Base-by-base conservation (phyloP, 179 eudicot genomes). In the Sideroxylon spinosum region DNA sequence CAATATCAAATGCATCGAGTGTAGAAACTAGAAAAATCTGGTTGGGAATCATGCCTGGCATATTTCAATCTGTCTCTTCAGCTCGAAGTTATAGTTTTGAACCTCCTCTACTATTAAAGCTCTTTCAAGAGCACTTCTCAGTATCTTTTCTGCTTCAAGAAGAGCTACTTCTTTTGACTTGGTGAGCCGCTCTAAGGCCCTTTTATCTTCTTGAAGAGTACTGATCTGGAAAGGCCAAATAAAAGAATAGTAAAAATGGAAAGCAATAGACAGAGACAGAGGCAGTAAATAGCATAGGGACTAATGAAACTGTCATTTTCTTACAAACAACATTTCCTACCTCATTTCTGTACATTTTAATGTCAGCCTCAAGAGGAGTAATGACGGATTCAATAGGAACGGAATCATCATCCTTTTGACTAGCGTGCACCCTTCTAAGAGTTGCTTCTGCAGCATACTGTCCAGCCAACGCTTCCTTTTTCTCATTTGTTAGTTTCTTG, bases 361-460 rank as follows among this genome's bases (percentile, higher is more conserved):
- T 87, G 26, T 94, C 90, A 70, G 99, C 92, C 80, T 96, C 99
- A 9, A 94, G 91, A 80, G 99, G 98, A 61, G 98, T 93, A 69
- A 96, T 80, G 76, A 96, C 73, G 10, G 94, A 86, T 46, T 91
- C 98, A 69, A 96, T 77, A 50, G 97, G 97, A 50, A 88, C 64
- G 59, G 83, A 79, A 66, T 89, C 89, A 53, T 91, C 90, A 29
- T 94, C 97, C 81, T 89, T 94, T 83, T 90, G 97, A 82, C 83
- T 78, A 55, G 90, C 86, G 52, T 96, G 86, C 61, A 96, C 89
- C 85, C 98, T 88, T 85, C 93, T 85, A 70, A 96, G 94, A 76
- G 97, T 86, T 68, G 91, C 87, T 86, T 96, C 99, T 22, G 95
- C 98, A 75, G 98, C 99, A 85, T 86, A 94, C 79, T 94, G 99